These are phyloP conservation scores for Plasmodium cynomolgi DNA, from an alignment of 169 alveolate species.

Conservation along the genomic window DNA sequence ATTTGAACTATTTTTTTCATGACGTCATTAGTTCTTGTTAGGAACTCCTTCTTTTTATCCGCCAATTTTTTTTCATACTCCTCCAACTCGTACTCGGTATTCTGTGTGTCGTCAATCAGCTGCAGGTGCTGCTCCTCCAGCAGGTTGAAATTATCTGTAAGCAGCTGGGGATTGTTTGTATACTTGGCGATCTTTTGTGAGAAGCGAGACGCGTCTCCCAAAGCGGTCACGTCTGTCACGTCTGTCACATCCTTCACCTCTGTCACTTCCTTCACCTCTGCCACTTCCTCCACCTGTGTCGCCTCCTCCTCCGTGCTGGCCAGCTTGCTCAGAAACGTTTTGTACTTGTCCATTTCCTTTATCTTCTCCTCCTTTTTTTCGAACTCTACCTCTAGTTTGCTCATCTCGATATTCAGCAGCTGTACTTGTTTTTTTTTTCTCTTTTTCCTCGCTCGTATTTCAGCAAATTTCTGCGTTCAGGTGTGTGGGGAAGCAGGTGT, in stretches of 20 bases:
- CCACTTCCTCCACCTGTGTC: conserved; percentile 1
- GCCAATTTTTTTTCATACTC: conserved; percentile 48
- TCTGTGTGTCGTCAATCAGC: conserved; percentile 66
- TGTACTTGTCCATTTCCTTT: conserved; percentile 68
- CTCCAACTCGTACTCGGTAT: conserved; percentile 59
- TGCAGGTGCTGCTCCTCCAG: conserved; percentile 66
- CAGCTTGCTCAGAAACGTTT: conserved; percentile 36
- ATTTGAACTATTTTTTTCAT: conserved; percentile 35
- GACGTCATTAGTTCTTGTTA: conserved; percentile 23
- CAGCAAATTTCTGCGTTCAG: conserved; percentile 36
- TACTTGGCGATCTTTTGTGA: conserved; percentile 36
- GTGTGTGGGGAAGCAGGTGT: background rate
- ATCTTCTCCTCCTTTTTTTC: conserved; percentile 72
- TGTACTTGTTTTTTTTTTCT: conserved; percentile 61
- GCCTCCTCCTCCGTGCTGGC: conserved; percentile 53
- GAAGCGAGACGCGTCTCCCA: background rate
- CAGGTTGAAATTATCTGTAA: conserved; percentile 54
- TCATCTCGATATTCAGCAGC: conserved; percentile 53
- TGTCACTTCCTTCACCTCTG: conserved; percentile 49
- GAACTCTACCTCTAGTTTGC: conserved; percentile 55
- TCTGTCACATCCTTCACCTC: conserved; percentile 21
- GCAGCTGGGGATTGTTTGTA: conserved; percentile 45
- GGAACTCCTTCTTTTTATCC: conserved; percentile 31
- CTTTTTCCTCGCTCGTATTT: conserved; percentile 37
- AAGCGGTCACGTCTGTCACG: background rate